These are phyloP conservation scores for Echinosophora koreensis DNA, from an alignment of 306 rosid genomes.

Conservation along the genomic window DNA sequence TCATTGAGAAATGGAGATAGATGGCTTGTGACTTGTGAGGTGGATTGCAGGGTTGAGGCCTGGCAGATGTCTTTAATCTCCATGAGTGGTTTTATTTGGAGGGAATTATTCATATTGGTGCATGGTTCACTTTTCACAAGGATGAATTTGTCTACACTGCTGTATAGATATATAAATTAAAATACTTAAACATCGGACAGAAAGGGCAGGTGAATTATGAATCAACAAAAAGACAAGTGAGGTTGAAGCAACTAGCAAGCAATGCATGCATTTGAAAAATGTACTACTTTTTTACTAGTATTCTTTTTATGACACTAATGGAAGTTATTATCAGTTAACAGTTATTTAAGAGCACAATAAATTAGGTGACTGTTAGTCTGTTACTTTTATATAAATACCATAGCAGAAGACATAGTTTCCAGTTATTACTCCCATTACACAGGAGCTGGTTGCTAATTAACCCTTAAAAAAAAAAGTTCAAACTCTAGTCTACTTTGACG, in stretches of 20 bases:
- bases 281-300: neutral
- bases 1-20: conserved; percentile 20
- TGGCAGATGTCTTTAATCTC: neutral
- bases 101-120: conserved; percentile 7
- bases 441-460: neutral
- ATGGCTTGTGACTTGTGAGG: neutral
- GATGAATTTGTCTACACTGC: conserved; percentile 17
- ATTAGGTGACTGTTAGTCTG: conserved; percentile 36
- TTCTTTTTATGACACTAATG: conserved; percentile 14
- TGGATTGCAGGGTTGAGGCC: neutral
- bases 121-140: neutral
- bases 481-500: neutral
- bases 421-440: neutral
- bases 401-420: neutral
- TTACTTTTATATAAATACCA: conserved; percentile 28
- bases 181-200: conserved; percentile 27
- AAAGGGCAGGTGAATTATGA: conserved; percentile 8
- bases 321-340: conserved; percentile 31
- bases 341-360: conserved; percentile 18
- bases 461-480: neutral
- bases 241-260: conserved; percentile 43
- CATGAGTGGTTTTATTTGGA: neutral
- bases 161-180: neutral
- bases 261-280: conserved; percentile 37
- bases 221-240: conserved; percentile 38